Base-by-base conservation (phyloP, 768 basidiomycete genomes). In the Phanerodontia chrysosporium region DNA sequence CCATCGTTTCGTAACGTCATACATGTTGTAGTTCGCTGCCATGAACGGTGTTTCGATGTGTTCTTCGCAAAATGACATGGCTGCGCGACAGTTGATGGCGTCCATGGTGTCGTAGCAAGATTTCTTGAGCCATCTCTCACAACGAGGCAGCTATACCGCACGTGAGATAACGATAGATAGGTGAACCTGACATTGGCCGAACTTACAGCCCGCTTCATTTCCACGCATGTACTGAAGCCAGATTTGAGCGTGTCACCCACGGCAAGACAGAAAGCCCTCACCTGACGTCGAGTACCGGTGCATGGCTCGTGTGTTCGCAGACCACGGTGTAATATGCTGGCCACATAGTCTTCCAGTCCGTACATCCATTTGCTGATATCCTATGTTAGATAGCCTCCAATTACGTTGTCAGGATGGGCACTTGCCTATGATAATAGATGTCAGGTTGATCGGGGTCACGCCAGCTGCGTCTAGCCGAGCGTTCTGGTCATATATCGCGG, bases 1-100 rank as follows among this genome's bases (percentile, higher is more conserved):
- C 56, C 56, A 57, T 18, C 18, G n/a, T 36, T 80, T 79, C 66
- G 81, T 86, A 51, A 92, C 80, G 65, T 92, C 89, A 66, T 92
- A 91, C 1, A 80, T 82, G 67, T 85, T 86, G 25, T 62, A 57
- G 27, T 70, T 73, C 72, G 70, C 72, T 6, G 58, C 49, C 13
- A 58, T 16, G 61, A 72, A 77, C 0, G 71, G 70, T 0, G 6
- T 57, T 0, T 28, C 16, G 25, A 78, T 57, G 25, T 67, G 64
- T 3, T 45, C 48, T 1, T 36, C 48, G 64, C 82, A 84, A 65
- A 80, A 80, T 0, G 28, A 18, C 24, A 62, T 55, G 1, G 80
- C 80, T 7, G 76, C 77, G 7, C 45, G 51, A 64, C 83, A 84
- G 45, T 69, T 70, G 14, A 80, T 76, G 2, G 64, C 59, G 61